phyloP scores from a whole-genome alignment of 2,329 filamentous ascomycete genomes.

The Canariomyces notabilis region DNA sequence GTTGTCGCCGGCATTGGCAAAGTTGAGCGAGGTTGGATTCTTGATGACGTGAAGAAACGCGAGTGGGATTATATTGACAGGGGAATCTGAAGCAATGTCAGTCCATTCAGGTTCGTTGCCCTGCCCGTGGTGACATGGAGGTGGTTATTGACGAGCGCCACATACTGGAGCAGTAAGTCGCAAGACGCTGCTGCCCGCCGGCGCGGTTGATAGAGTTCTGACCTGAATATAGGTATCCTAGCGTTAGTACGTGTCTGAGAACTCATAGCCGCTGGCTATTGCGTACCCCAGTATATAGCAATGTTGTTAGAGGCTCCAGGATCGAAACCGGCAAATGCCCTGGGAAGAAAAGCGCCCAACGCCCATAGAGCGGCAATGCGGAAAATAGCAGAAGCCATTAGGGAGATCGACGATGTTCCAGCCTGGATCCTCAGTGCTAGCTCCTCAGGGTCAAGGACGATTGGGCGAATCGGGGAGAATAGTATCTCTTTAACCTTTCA shows the following conservation, averaged over 20 bases:
- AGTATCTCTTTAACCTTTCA: no score
- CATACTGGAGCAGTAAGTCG: conserved; percentile 55
- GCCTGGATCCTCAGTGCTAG: no score
- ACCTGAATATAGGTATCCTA: no score
- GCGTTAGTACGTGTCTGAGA: no score
- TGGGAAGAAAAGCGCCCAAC: conserved; percentile 10
- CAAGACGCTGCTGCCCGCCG: conserved; percentile 49
- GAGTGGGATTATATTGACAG: conserved; percentile 53
- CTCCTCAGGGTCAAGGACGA: no score
- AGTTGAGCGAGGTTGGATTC: conserved; percentile 53
- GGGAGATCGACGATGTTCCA: no score
- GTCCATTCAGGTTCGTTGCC: no score
- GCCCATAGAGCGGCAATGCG: conserved; percentile 9
- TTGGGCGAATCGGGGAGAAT: no score
- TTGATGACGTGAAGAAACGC: conserved; percentile 58
- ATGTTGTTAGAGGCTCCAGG: conserved; percentile 47
- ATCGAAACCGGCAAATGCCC: conserved; percentile 39
- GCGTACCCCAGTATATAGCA: conserved; percentile 61
- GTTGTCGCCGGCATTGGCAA: conserved; percentile 58
- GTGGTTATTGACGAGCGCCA: not conserved
- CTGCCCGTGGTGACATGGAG: conserved; percentile 33
- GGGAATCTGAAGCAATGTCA: conserved; percentile 10
- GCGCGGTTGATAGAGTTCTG: conserved; percentile 57
- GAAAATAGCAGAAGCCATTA: conserved; percentile 7
- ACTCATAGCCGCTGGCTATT: not conserved